Base-by-base conservation (phyloP, 208 protist species). In the Leishmania major region DNA sequence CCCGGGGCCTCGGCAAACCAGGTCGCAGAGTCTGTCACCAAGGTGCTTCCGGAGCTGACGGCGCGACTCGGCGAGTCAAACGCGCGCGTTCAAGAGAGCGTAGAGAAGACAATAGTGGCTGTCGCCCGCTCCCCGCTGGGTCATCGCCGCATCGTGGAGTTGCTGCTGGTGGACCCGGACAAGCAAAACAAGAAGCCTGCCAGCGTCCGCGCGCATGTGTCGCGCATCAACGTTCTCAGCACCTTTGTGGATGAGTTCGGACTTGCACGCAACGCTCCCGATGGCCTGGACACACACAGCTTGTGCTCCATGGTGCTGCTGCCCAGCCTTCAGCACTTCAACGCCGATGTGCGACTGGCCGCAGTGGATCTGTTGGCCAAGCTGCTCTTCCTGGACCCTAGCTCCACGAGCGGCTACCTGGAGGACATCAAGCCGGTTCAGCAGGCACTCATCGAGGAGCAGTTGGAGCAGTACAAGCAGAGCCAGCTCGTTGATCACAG, bases 231-330 rank as follows among this genome's bases (percentile, higher is more conserved):
- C 51, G 70, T 97, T 35, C 77, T 98, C n/a, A 86, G 69, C 66
- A 87, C 82, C 53, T 91, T 98, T 67, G 85, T 98, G 43, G 91
- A 96, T 51, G 83, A 88, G 45, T 94, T 92, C 73, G 94, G 93
- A 40, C 82, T 96, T 51, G 64, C 49, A n/a, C 72, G 51, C 43
- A 70, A n/a, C 76, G 83, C 31, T 40, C 81, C 66, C 1, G 78
- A 91, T 79, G 86, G 87, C 3, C 88, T 98, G 25, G 89, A 95
- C 75, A 62, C 87, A 22, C 66, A 84, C 28, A 77, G 55, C 17
- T 78, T 98, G 31, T 81, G 96, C 71, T 82, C 85, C 17, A 77
- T 86, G 37, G 89, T 93, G 40, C 85, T 97, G 7, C 72, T 96
- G 37, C 93, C 90, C 1, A 91, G 87, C 57, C 81, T 98, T 72